Evolutionary conservation across 805 yeast genomes (phyloP), one percentile per base, ranked within the genome.

Genomic region (Nakazawaea wickerhamii): DNA sequence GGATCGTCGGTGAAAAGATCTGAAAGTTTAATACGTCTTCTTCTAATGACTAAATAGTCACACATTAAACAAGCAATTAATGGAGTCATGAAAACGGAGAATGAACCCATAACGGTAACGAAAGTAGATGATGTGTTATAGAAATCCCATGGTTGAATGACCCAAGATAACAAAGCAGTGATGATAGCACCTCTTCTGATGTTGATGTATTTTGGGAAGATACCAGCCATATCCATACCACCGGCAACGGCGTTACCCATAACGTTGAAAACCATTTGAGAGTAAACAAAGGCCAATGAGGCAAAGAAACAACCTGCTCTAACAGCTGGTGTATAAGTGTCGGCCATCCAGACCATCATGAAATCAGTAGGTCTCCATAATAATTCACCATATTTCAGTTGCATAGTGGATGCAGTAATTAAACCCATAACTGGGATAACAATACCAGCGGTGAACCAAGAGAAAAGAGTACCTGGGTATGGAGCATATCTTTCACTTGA

Each of bases 191-290:
- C 72, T 40, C 71, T 57, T 44, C 48, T 59, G 37, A 72, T 68
- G 43, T 65, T 61, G 43, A 68, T 58, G 43, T 59, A 65, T 46
- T 57, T 61, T 17, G 72, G 71, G 17, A 57, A 52, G 3, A 67
- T 30, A 37, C 70, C 72, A 5, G 71, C 57, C 34, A 66, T 50
- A 54, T 65, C 70, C 69, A 67, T 66, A 36, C 73, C 72, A 30
- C 70, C 68, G 7, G 65, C 55, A 47, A 60, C 49, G 7, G 60
- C 63, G 48, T 64, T 64, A 31, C 59, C 67, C 30, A 64, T 48
- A 23, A 62, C 48, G 45, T 68, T 67, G 44, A 64, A 48, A 11
- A 63, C 54, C 7, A 65, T 34, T 45, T 67, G 70, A 15, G 67
- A 64, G 5, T 55, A 50, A 17, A 61, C 42, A 46, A 66, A 67